Conservation (phyloP, 2,329 filamentous ascomycete species). For the Aspergillus terreus region DNA sequence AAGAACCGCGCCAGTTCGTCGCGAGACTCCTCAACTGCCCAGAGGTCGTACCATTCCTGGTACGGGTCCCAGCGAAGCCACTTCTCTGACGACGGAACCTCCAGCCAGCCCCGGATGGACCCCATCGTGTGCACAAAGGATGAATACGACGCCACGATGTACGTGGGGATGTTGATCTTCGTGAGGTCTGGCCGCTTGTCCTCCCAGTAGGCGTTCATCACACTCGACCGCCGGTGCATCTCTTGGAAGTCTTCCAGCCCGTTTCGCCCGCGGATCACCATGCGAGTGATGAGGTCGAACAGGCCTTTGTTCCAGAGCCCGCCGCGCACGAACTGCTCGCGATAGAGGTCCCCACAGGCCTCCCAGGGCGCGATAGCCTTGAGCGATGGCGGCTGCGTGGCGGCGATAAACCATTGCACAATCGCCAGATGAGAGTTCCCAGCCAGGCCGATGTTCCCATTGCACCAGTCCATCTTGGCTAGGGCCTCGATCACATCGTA, state of each 20-base stretch:
- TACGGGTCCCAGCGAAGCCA: slow-evolving; percentile 42
- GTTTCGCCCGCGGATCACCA: slow-evolving; percentile 32
- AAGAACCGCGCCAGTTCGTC: slow-evolving; percentile 45
- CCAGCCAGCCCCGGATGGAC: slow-evolving; percentile 35
- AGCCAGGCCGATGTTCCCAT: slow-evolving; percentile 41
- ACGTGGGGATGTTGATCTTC: slow-evolving; percentile 34
- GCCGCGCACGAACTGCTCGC: slow-evolving; percentile 46
- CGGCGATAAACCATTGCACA: slow-evolving; percentile 43
- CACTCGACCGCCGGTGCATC: slow-evolving; percentile 38
- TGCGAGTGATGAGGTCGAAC: slow-evolving; percentile 41
- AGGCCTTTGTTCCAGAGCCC: slow-evolving; percentile 38
- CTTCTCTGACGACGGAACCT: slow-evolving; percentile 38
- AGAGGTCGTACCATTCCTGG: slow-evolving; percentile 49
- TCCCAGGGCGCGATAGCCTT: slow-evolving; percentile 48
- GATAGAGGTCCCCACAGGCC: slow-evolving; percentile 44
- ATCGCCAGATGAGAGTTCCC: slow-evolving; percentile 45
- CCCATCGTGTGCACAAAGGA: slow-evolving; percentile 36
- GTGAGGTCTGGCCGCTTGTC: slow-evolving; percentile 37
- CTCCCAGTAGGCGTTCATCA: slow-evolving; percentile 35
- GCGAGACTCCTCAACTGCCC: slow-evolving; percentile 27
- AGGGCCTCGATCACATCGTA: slow-evolving; percentile 45
- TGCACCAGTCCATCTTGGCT: slow-evolving; percentile 44
- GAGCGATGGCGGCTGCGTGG: slow-evolving; percentile 40
- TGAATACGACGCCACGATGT: slow-evolving; percentile 32
- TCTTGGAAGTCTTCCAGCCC: slow-evolving; percentile 37